phyloP scores from a whole-genome alignment of 495 filamentous ascomycete genomes.

The Platismatia glauca region DNA sequence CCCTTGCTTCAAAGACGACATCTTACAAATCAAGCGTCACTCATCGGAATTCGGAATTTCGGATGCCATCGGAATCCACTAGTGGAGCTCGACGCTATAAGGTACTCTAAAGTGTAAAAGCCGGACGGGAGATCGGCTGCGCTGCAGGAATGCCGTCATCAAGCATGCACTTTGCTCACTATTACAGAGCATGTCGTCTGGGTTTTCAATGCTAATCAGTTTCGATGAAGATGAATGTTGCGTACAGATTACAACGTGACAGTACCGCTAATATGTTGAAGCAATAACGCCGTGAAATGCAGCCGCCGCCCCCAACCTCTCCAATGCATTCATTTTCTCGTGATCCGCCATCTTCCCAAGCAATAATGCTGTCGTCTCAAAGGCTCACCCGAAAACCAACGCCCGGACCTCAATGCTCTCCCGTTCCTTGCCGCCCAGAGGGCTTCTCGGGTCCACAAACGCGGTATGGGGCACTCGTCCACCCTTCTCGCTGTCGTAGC shows the following conservation, averaged over 20 bases:
- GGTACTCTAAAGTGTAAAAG: neutral
- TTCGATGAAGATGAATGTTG: neutral
- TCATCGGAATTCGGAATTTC: neutral
- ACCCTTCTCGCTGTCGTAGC: conserved; percentile 61
- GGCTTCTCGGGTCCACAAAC: conserved; percentile 64
- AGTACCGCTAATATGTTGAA: neutral
- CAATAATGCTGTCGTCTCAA: neutral
- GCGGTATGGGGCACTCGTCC: conserved; percentile 73
- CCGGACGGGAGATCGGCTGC: neutral
- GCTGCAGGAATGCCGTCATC: neutral
- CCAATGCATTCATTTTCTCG: neutral
- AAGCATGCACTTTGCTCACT: neutral
- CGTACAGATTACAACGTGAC: neutral
- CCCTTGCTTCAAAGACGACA: neutral
- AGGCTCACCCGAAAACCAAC: conserved; percentile 63
- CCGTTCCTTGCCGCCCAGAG: conserved; percentile 47
- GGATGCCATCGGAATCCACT: neutral
- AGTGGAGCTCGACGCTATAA: no score
- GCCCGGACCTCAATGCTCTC: conserved; percentile 87
- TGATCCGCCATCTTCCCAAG: neutral
- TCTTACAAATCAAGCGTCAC: conserved; percentile 6
- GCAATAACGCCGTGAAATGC: neutral
- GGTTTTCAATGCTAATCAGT: neutral
- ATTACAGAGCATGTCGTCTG: no score
- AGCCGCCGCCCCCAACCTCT: neutral